phyloP scores from a whole-genome alignment of 306 rosid genomes.

The Castanea mollissima region DNA sequence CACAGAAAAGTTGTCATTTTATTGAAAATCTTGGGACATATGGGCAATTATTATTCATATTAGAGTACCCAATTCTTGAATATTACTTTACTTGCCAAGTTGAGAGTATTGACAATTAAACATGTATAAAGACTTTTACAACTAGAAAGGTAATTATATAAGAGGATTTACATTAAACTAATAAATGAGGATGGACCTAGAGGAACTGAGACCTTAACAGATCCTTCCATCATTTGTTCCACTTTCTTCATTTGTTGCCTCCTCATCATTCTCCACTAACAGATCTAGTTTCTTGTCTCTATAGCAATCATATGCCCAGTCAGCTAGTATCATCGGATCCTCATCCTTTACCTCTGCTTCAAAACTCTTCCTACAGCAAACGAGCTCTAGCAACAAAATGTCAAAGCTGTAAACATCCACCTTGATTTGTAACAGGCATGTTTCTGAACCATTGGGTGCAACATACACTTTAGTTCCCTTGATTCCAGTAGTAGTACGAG shows the following conservation, averaged over 20 bases:
- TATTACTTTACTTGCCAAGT: too few species aligned
- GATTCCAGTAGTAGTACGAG: background rate
- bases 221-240: conserved; percentile 39
- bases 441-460: conserved; percentile 33
- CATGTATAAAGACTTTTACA: too few species aligned
- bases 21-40: too few species aligned
- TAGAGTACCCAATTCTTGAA: too few species aligned
- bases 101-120: too few species aligned
- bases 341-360: background rate
- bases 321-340: conserved; percentile 29
- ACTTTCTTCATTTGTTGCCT: conserved; percentile 26
- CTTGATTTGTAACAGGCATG: conserved; percentile 32
- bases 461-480: conserved; percentile 37
- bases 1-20: too few species aligned
- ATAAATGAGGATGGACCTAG: conserved; percentile 18
- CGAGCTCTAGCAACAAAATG: conserved; percentile 28
- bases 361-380: conserved; percentile 32
- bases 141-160: too few species aligned
- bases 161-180: conserved; percentile 5
- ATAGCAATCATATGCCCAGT: conserved; percentile 44
- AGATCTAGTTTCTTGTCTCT: conserved; percentile 2
- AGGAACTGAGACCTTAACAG: conserved; percentile 21
- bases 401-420: conserved; percentile 48
- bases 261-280: conserved; percentile 11
- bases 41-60: too few species aligned